A percentile compares a stretch with the other conserved stretches of the same genome.
phyloP scores from a whole-genome alignment of 805 yeast genomes.

The Yarrowia alimentaria region DNA sequence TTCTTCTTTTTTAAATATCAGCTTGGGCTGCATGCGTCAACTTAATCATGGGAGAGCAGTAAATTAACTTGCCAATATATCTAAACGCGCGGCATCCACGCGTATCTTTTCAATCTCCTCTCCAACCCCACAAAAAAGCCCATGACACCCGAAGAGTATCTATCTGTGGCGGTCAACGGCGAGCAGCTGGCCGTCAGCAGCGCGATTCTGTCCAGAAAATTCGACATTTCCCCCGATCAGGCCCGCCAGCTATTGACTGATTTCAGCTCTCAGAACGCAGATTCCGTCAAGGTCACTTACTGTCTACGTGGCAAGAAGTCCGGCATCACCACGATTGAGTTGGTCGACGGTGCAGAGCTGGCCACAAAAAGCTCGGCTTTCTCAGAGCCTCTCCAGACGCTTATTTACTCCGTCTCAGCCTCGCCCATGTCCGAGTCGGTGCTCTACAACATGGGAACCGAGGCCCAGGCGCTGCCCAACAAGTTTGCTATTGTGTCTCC shows the following conservation, averaged over 20 bases:
- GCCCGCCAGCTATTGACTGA: not conserved
- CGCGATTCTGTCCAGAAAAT: conserved; percentile 5
- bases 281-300: not conserved
- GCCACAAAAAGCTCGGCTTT: not conserved
- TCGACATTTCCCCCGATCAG: not conserved
- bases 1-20: no score
- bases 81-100: no score
- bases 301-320: conserved; percentile 3
- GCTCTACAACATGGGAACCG: conserved; percentile 10
- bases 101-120: not conserved
- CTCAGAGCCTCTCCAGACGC: not conserved
- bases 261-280: no score
- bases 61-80: no score
- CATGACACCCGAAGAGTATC: conserved; percentile 20
- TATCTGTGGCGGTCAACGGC: conserved; percentile 11
- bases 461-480: not conserved
- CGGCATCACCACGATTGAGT: conserved; percentile 8
- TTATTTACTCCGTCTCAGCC: conserved; percentile 12
- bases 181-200: conserved; percentile 14
- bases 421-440: not conserved
- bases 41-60: no score
- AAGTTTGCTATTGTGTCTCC: conserved; percentile 16
- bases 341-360: not conserved
- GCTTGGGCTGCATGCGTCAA: no score
- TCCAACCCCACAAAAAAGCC: not conserved